These are phyloP conservation scores for Xylaria curta DNA, from an alignment of 495 filamentous ascomycete genomes.

Conservation along the genomic window DNA sequence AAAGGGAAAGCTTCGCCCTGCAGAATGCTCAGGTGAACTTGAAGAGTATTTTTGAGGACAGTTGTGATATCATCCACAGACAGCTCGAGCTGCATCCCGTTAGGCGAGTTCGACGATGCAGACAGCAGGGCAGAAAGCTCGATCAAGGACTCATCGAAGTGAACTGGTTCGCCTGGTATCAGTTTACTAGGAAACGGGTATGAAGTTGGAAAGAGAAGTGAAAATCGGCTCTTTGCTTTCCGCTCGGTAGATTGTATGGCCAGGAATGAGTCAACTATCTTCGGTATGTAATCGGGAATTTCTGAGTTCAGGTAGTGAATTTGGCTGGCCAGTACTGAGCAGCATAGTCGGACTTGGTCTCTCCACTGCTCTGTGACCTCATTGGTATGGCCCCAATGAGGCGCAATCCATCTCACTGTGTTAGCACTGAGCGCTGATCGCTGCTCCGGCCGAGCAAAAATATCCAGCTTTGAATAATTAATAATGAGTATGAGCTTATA, in stretches of 20 bases:
- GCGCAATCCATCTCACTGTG: conserved; percentile 88
- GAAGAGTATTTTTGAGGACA: conserved; percentile 74
- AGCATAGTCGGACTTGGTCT: conserved; percentile 91
- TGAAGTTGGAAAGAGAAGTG: conserved; percentile 84
- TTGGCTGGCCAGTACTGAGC: conserved; percentile 86
- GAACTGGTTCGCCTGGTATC: conserved; percentile 59
- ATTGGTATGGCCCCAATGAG: conserved; percentile 84
- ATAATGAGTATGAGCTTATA: conserved; percentile 94
- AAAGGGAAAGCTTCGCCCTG: conserved; percentile 88
- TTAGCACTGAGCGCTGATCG: conserved; percentile 75
- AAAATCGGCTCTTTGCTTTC: conserved; percentile 71
- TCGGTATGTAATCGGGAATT: conserved; percentile 85
- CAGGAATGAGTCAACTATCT: conserved; percentile 88
- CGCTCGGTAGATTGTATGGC: conserved; percentile 69
- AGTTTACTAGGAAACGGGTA: conserved; percentile 87
- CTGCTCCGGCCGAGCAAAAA: conserved; percentile 80
- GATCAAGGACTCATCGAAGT: conserved; percentile 87
- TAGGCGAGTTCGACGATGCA: conserved; percentile 74
- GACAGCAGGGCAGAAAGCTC: conserved; percentile 90
- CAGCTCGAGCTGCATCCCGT: conserved; percentile 69
- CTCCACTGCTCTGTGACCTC: conserved; percentile 84
- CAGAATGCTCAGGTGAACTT: conserved; percentile 87
- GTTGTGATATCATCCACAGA: conserved; percentile 76
- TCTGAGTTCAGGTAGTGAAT: conserved; percentile 78
- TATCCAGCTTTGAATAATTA: conserved; percentile 78